Percentiles rank a stretch among this genome's conserved stretches.
These are phyloP conservation scores for Geotrichum reessii DNA, from an alignment of 1,139 yeast species.

Conservation along the genomic window DNA sequence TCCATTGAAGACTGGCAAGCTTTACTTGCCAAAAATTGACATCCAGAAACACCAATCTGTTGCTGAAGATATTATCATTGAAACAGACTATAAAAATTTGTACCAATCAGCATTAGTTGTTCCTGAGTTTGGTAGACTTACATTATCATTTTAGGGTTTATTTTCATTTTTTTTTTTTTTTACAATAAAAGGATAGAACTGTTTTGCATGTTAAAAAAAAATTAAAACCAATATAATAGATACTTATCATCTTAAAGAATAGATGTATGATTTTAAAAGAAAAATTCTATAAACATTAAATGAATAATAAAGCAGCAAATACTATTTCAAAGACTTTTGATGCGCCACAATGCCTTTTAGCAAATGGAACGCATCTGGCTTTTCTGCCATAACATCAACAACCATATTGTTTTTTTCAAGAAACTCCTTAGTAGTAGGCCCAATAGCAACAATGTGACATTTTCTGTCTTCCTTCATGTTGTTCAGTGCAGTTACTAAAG, in stretches of 20 bases:
- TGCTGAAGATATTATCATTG: slow-evolving; percentile 43
- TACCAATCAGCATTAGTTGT: slow-evolving; percentile 66
- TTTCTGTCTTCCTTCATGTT: slow-evolving; percentile 23
- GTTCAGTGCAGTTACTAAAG: slow-evolving; percentile 43
- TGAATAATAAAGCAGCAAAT: not conserved
- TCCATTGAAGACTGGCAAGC: slow-evolving; percentile 72
- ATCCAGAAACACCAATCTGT: slow-evolving; percentile 37
- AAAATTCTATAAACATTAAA: not conserved
- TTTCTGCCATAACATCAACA: slow-evolving; percentile 61
- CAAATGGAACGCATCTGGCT: slow-evolving; percentile 66
- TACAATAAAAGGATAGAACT: not conserved
- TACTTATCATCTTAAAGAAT: not conserved
- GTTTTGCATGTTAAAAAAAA: no score
- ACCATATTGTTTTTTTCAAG: slow-evolving; percentile 46
- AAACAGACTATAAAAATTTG: slow-evolving; percentile 61
- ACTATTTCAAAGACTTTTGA: not conserved
- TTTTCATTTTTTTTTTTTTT: not conserved
- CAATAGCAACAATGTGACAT: slow-evolving; percentile 69
- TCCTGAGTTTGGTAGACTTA: slow-evolving; percentile 59
- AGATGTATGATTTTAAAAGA: not conserved
- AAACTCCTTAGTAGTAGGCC: slow-evolving; percentile 82
- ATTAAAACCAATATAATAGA: no score
- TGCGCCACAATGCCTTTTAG: slow-evolving; percentile 34
- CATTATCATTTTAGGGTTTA: slow-evolving; percentile 27
- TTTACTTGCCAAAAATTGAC: slow-evolving; percentile 60